phyloP scores from a whole-genome alignment of 2,329 filamentous ascomycete species.

The Pseudomassariella vexata region DNA sequence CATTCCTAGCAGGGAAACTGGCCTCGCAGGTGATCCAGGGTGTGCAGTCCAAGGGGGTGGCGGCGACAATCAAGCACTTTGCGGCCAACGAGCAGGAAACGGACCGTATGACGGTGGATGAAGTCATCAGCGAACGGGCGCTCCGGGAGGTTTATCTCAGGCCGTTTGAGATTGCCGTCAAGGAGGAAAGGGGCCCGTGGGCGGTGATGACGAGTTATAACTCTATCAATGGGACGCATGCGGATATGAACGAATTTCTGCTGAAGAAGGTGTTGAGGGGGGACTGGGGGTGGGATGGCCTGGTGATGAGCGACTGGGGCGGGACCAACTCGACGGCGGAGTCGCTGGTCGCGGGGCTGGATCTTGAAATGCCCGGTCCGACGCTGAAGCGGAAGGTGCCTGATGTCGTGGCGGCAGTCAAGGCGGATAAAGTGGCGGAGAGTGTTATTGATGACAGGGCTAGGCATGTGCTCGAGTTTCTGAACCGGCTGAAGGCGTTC shows the following conservation, averaged over 20 bases:
- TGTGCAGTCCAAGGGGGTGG: slow-evolving; percentile 42
- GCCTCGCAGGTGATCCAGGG: slow-evolving; percentile 37
- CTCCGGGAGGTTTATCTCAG: slow-evolving; percentile 26
- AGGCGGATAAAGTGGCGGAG: slow-evolving; percentile 14
- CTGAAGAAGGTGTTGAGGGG: slow-evolving; percentile 32
- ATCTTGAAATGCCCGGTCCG: slow-evolving; percentile 25
- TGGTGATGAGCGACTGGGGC: slow-evolving; percentile 43
- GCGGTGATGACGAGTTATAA: slow-evolving; percentile 43
- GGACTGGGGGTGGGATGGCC: slow-evolving; percentile 38
- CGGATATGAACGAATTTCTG: slow-evolving; percentile 32
- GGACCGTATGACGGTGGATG: slow-evolving; percentile 5
- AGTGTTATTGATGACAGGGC: slow-evolving; percentile 19
- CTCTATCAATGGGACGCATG: slow-evolving; percentile 38
- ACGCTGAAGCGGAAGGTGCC: slow-evolving; percentile 7
- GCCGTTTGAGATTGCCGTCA: slow-evolving; percentile 38
- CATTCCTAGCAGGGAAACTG: slow-evolving; percentile 36
- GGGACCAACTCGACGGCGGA: slow-evolving; percentile 27
- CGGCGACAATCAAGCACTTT: slow-evolving; percentile 27
- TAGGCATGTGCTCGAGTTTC: slow-evolving; percentile 24
- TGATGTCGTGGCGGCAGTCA: slow-evolving; percentile 19
- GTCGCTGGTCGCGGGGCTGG: slow-evolving; percentile 20
- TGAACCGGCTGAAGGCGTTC: slow-evolving; percentile 16
- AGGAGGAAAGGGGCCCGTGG: slow-evolving; percentile 33
- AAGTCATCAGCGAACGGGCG: slow-evolving; percentile 6
- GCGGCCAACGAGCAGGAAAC: slow-evolving; percentile 24